Evolutionary conservation across 2,329 filamentous ascomycete species (phyloP), one percentile per base, ranked within the genome.

Genomic region (Colletotrichum gloeosporioides): DNA sequence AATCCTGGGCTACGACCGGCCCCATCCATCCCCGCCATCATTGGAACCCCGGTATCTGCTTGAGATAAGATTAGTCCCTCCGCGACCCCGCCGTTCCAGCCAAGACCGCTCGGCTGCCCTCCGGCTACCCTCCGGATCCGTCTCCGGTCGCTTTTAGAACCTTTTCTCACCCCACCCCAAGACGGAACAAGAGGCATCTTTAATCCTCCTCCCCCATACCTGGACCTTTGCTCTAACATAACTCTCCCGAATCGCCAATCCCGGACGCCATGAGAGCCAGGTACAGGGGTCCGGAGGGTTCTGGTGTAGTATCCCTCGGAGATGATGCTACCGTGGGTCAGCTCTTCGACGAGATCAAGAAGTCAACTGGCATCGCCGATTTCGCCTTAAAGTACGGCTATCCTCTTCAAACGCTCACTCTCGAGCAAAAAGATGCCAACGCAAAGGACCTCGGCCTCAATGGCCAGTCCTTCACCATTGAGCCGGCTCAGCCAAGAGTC

Each of bases 371-470:
- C 6, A 88, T 96, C 18, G 81, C 88, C 8, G 87, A 88, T 16
- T 96, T 96, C 81, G 91, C 94, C 59, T 87, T 98, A 77, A 98
- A 97, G 87, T 95, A 94, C 85, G 95, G 95, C 44, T 98, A 94
- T 80, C 96, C 96, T 1, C 93, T 95, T 29, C 92, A 93, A 81
- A 88, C 92, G 1, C 89, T 99, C 18, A 88, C 92, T 44, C 86
- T 93, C 12, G 88, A 90, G 34, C 88, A 91, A 74, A 83, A 85
- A 78, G 81, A 84, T 83, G 36, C 90, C 86, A 77, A 86, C 80
- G 78, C 90, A 91, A 80, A 87, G 82, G 87, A 84, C 27, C 84
- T 88, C 15, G 88, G 85, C 57, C 86, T 89, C 57, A 87, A 87
- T 75, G 88, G 87, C 62, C 90, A 90, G 80, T 89, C 85, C 8